Base-by-base conservation (phyloP, 176 grass and related monocot species). In the Eremochloa ophiuroides region DNA sequence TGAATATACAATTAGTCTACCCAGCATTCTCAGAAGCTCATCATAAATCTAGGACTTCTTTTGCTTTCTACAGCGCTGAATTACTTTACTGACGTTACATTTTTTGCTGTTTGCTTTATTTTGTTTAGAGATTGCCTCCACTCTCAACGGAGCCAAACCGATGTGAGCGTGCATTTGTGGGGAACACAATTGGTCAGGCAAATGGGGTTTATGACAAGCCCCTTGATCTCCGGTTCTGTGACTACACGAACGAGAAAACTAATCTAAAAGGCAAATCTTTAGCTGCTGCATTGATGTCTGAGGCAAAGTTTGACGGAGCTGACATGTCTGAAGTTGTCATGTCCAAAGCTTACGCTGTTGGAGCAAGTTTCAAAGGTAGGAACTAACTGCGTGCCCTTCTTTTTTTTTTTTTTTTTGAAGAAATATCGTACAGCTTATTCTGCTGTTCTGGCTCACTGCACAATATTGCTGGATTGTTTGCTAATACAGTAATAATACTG, bases 191-290 rank as follows among this genome's bases (percentile, higher is more conserved):
- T 23, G 96, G 92, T 63, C 96, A 95, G 75, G 96, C 96, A 69
- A 95, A 98, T 48, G 96, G 96, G 62, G 96, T 98, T 59, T 95
- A 98, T 60, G 96, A 95, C 84, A 98, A 98, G 76, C 88, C 91
- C 16, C 83, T 98, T 51, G 93, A 98, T 69, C 92, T 98, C 47
- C 88, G 93, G 38, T 95, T 95, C 46, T 98, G 96, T 27, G 92
- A 95, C 77, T 98, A 88, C 84, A 42, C 86, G 50, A 89, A 95
- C 13, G 88, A 95, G 34, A 93, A 95, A 82, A 68, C 35, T 23
- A 91, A 98, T 77, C 83, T 98, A 62, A 95, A 98, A 76, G 96
- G 92, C 44, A 98, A 95, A 77, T 86, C 96, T 23, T 91, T 98
- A 60, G 77, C 96, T 16, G 96, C 90, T 4, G 96, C 92, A 0